These are phyloP conservation scores for Castanopsis chinensis DNA, from an alignment of 306 rosid genomes.

Conservation along the genomic window DNA sequence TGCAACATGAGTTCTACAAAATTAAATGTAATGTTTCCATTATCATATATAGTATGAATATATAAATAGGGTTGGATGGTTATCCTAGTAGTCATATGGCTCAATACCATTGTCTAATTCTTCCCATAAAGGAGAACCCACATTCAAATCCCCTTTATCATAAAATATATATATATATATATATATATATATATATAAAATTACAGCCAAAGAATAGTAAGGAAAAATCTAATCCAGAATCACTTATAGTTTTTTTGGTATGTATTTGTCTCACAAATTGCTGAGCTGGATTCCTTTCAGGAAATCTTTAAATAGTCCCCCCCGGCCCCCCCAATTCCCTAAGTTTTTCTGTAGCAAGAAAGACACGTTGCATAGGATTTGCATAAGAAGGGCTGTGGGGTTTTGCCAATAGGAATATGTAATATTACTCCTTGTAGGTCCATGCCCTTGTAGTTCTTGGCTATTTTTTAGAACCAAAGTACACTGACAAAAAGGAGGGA, in stretches of 20 bases:
- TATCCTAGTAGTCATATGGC: no score
- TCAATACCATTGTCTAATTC: no score
- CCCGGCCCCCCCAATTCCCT: conserved; percentile 13
- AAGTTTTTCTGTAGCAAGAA: conserved; percentile 19
- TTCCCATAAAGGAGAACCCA: no score
- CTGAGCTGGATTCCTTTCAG: conserved; percentile 38
- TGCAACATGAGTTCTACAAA: no score
- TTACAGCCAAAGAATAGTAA: conserved; percentile 46
- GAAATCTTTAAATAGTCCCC: conserved; percentile 10
- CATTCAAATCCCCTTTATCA: no score
- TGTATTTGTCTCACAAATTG: conserved; percentile 37
- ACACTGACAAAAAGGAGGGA: conserved; percentile 20
- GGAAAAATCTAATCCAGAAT: conserved; percentile 65
- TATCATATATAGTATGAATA: no score
- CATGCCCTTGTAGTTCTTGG: conserved; percentile 34
- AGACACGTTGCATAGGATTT: neutral
- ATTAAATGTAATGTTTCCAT: no score
- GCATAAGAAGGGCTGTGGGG: conserved; percentile 35
- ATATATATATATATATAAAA: neutral
- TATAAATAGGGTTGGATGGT: no score
- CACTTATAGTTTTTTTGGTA: conserved; percentile 31
- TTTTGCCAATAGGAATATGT: conserved; percentile 35
- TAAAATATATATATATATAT: no score
- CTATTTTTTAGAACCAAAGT: conserved; percentile 47
- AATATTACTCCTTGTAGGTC: conserved; percentile 42